These are phyloP conservation scores for Lasiodiplodia hormozganensis DNA, from an alignment of 2,329 filamentous ascomycete species.

Conservation along the genomic window DNA sequence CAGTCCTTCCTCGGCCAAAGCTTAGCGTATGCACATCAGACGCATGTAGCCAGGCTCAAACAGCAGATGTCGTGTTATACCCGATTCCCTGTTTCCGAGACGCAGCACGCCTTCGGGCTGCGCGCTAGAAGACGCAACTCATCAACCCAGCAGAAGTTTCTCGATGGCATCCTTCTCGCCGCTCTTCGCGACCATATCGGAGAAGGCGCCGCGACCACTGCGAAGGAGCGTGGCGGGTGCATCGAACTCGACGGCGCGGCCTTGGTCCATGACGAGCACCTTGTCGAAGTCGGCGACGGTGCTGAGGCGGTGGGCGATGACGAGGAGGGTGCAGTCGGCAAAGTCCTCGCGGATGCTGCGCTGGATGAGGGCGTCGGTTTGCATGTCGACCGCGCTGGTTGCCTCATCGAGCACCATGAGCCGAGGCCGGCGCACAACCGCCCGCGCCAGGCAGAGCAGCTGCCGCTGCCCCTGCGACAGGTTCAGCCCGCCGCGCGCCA, in stretches of 20 bases:
- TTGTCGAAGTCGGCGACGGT: constrained; percentile 62
- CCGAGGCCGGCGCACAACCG: constrained; percentile 82
- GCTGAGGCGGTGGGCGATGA: constrained; percentile 63
- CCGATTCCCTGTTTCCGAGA: too few species aligned
- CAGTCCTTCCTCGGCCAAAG: too few species aligned
- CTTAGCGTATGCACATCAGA: too few species aligned
- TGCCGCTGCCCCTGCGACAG: constrained; percentile 95
- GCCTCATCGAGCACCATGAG: constrained; percentile 99
- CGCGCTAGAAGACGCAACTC: too few species aligned
- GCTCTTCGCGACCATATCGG: neutral
- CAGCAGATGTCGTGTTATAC: too few species aligned
- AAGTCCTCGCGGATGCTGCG: constrained; percentile 62
- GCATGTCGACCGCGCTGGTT: constrained; percentile 73
- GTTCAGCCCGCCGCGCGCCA: constrained; percentile 90
- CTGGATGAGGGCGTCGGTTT: constrained; percentile 65
- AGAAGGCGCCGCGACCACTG: neutral
- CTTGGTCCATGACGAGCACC: constrained; percentile 60
- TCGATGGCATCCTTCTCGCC: neutral
- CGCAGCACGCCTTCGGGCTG: too few species aligned
- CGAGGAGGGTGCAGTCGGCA: constrained; percentile 63
- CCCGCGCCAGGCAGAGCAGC: constrained; percentile 90
- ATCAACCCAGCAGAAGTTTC: neutral
- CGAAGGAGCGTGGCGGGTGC: neutral
- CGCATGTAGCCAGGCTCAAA: too few species aligned
- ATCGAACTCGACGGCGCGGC: constrained; percentile 53